Percentiles rank a stretch among this genome's conserved stretches.
Evolutionary conservation across 441 rosid species (phyloP).

Genomic region (Mallotus repandus): DNA sequence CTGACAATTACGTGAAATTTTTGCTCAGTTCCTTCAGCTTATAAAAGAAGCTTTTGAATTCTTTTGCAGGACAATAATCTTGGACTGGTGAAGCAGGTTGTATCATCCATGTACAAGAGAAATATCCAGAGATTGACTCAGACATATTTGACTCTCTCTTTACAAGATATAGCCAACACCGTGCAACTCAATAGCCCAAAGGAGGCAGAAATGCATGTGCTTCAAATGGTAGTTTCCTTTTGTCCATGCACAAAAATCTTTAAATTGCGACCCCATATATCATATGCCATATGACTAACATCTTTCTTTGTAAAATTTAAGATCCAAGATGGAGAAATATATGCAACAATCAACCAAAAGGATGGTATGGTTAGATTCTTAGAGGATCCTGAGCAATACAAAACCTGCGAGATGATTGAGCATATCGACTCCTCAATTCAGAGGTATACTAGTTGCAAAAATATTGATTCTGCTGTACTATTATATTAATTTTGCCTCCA

Average conservation of each 20-base stretch:
- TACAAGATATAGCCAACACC: conserved; percentile 88
- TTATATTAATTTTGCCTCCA: neutral
- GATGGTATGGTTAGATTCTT: too few relatives aligned
- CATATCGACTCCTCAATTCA: conserved; percentile 84
- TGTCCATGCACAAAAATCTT: neutral
- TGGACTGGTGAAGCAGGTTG: conserved; percentile 92
- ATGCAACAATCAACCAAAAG: too few relatives aligned
- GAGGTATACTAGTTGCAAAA: conserved; percentile 43
- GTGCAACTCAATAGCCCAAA: conserved; percentile 77
- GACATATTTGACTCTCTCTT: conserved; percentile 92
- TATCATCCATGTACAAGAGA: conserved; percentile 87
- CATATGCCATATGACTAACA: neutral
- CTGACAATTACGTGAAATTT: neutral
- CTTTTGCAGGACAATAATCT: conserved; percentile 80
- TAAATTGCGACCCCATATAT: neutral
- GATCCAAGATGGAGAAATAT: conserved; percentile 88
- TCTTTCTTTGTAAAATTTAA: conserved; percentile 30
- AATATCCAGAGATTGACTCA: conserved; percentile 95
- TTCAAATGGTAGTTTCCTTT: conserved; percentile 71
- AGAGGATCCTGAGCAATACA: conserved; percentile 38
- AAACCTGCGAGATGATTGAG: conserved; percentile 85
- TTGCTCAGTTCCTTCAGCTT: conserved; percentile 7
- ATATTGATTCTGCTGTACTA: neutral
- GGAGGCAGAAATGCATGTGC: conserved; percentile 99
- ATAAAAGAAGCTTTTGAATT: conserved; percentile 24